A percentile compares a stretch with the other conserved stretches of the same genome.
phyloP scores from a whole-genome alignment of 2,329 filamentous ascomycete species.

The Fusarium begoniae region DNA sequence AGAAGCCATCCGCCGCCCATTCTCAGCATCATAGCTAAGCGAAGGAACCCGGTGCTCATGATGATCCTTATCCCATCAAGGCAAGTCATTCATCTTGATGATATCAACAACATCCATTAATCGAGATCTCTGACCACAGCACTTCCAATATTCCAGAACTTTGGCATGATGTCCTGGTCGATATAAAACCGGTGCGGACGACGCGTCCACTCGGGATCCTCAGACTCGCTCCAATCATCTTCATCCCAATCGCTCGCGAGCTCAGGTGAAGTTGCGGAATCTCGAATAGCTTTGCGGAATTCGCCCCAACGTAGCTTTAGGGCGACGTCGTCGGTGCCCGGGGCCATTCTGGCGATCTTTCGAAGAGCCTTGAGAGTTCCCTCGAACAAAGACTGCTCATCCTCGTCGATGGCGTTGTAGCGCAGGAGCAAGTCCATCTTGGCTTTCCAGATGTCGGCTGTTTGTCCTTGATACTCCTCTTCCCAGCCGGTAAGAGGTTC shows the following conservation, averaged over 20 bases:
- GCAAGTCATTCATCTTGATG: fast-evolving
- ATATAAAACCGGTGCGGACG: background rate
- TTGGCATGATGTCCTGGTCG: background rate
- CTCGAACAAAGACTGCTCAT: background rate
- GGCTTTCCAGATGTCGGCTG: background rate
- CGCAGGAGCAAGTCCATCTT: background rate
- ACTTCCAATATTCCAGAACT: background rate
- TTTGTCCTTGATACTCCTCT: background rate
- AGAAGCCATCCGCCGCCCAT: background rate
- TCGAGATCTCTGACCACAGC: background rate
- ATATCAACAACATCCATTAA: background rate
- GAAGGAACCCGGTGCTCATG: background rate
- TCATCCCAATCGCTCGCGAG: background rate
- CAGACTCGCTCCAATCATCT: background rate
- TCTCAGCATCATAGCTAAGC: background rate
- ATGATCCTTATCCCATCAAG: background rate
- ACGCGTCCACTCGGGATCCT: background rate
- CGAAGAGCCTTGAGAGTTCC: background rate
- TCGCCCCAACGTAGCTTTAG: background rate
- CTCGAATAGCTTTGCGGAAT: background rate
- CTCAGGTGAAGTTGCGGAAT: background rate
- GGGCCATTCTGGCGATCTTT: background rate
- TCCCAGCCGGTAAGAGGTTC: background rate
- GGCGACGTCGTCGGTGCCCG: background rate
- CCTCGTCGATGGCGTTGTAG: background rate